Percentiles rank a stretch among this genome's conserved stretches.
phyloP scores from a whole-genome alignment of 768 basidiomycete species.

The Cyathus striatus region DNA sequence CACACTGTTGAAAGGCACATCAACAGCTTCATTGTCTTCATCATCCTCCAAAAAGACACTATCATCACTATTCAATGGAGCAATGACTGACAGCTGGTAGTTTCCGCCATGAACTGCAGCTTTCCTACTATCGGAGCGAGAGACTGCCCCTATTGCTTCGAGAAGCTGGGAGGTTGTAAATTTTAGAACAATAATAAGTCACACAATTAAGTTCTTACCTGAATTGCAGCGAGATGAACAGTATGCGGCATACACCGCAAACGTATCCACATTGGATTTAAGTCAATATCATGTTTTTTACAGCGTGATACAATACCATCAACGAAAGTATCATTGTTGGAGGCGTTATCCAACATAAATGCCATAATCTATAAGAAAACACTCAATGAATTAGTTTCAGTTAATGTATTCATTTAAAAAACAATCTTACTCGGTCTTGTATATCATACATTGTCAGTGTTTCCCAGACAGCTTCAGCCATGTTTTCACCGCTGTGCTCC shows the following conservation, averaged over 20 bases:
- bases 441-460: conserved; percentile 19
- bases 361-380: conserved; percentile 16
- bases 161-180: not conserved
- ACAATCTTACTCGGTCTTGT: conserved; percentile 11
- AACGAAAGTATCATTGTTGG: conserved; percentile 30
- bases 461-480: conserved; percentile 26
- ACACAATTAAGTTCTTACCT: conserved; percentile 11
- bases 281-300: conserved; percentile 11
- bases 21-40: conserved; percentile 9
- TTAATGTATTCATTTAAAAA: conserved; percentile 1
- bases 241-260: conserved; percentile 34
- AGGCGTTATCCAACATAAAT: conserved; percentile 28
- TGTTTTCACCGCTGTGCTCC: conserved; percentile 27
- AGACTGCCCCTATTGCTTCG: conserved; percentile 17
- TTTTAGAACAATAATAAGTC: not conserved
- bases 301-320: conserved; percentile 11
- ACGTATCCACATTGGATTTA: conserved; percentile 15
- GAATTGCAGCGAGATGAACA: conserved; percentile 27
- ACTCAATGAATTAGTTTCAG: not conserved
- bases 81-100: conserved; percentile 14
- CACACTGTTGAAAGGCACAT: conserved; percentile 1
- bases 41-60: conserved; percentile 5
- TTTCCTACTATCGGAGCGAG: conserved; percentile 10
- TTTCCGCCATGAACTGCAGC: conserved; percentile 9
- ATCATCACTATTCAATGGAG: conserved; percentile 4